These are phyloP conservation scores for Naganishia onofrii DNA, from an alignment of 768 basidiomycete species.

Conservation along the genomic window DNA sequence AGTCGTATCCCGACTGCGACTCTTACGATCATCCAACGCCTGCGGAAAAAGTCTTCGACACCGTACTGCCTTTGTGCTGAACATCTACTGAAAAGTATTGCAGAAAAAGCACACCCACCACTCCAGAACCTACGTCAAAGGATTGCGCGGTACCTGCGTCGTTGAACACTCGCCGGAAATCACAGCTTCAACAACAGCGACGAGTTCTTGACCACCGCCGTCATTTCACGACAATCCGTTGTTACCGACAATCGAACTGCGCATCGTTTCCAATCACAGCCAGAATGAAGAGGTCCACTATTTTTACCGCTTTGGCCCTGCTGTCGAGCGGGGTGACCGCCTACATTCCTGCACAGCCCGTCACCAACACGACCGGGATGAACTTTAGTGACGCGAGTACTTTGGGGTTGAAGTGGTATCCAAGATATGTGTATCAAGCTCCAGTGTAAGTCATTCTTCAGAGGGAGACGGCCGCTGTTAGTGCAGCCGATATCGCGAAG, in stretches of 20 bases:
- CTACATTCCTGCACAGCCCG: slow-evolving; percentile 72
- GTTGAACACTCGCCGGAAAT: not conserved
- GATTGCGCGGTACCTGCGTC: not conserved
- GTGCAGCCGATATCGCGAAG: too few species aligned
- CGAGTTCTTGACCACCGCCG: not conserved
- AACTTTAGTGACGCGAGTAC: slow-evolving; percentile 63
- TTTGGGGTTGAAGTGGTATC: slow-evolving; percentile 62
- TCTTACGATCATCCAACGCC: not conserved
- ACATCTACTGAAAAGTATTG: not conserved
- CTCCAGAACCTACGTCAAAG: slow-evolving; percentile 1
- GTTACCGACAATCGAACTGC: not conserved
- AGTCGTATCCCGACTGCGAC: not conserved
- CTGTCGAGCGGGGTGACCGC: slow-evolving; percentile 38
- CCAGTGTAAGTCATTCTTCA: slow-evolving; percentile 29
- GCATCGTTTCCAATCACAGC: not conserved
- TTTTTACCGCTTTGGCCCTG: not conserved
- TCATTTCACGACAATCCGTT: not conserved
- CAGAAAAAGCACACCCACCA: not conserved
- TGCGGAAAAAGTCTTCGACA: not conserved
- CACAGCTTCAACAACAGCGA: not conserved
- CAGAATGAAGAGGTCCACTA: slow-evolving; percentile 5
- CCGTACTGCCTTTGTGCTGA: not conserved
- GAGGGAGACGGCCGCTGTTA: not conserved
- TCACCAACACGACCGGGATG: slow-evolving; percentile 62
- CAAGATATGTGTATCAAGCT: slow-evolving; percentile 32